Conservation (phyloP, 2,329 filamentous ascomycete species). For the Akanthomyces lecanii region DNA sequence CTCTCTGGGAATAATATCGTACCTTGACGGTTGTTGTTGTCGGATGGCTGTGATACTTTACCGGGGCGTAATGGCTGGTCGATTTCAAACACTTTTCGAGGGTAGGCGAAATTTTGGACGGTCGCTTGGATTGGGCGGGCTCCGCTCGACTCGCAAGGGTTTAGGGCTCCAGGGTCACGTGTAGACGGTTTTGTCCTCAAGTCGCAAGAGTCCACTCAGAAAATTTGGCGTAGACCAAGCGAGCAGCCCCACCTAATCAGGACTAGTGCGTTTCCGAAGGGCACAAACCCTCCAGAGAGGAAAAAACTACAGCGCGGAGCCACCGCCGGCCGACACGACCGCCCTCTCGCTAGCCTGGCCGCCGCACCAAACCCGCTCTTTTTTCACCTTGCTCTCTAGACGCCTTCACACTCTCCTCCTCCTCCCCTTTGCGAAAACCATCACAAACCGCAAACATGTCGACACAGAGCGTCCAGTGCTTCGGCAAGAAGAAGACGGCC, state of each 20-base stretch:
- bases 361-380: conserved; percentile 19
- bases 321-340: neutral
- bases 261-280: conserved; percentile 6
- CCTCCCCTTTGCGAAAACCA: conserved; percentile 10
- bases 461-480: conserved; percentile 87
- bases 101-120: conserved; percentile 14
- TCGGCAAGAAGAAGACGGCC: conserved; percentile 97
- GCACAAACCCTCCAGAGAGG: conserved; percentile 16
- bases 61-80: conserved; percentile 14
- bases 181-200: neutral
- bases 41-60: conserved; percentile 17
- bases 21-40: conserved; percentile 18
- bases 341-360: neutral
- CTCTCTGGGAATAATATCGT: neutral
- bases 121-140: neutral
- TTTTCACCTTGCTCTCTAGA: neutral
- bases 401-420: conserved; percentile 11
- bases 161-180: conserved; percentile 13
- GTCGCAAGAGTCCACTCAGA: neutral
- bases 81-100: conserved; percentile 3
- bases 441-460: conserved; percentile 49
- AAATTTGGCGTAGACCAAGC: neutral
- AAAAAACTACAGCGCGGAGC: conserved; percentile 1
- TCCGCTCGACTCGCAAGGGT: conserved; percentile 6
- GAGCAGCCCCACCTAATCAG: neutral